Evolutionary conservation across 306 rosid species (phyloP), one percentile per base, ranked within the genome.

Genomic region (Prunus davidiana): DNA sequence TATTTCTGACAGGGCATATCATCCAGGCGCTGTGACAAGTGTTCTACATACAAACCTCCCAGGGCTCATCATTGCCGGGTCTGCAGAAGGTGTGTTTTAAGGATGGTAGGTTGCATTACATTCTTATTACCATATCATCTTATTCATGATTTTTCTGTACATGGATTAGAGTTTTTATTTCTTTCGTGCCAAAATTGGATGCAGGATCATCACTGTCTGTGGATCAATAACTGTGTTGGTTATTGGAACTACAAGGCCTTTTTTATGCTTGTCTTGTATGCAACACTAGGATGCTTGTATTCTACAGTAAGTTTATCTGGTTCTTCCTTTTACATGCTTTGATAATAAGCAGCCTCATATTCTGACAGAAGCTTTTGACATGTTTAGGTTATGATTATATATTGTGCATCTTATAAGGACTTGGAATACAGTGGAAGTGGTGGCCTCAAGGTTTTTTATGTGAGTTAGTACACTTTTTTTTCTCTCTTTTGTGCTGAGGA

Each of bases 21-120:
- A 69, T 52, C 56, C 47, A 89, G 66, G 87, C 86, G 57, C 45
- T 93, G 98, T 81, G 96, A 91, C 82, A 93, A 90, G 67, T 93
- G 97, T 71, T 83, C 79, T 73, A 86, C 73, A 2, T 86, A 78
- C 87, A 91, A 91, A 82, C 98, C 98, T 75, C 98, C 96, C 3
- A 87, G 96, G 90, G 82, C 98, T 72, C 98, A 93, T 83, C 98
- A 93, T 85, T 93, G 97, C 79, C 89, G 94, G 68, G 94, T 93
- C 46, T 93, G 97, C 84, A 83, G 91, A 84, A 93, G 85, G 83
- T 93, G 98, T 93, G 85, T 93, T 81, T 79, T 93, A 81, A 90
- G 88, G 83, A 93, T 91, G 98, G 98, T 93, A 90, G 84, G 93
- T 91, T 63, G 45, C 71, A 38, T 82, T 77, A 45, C 50, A 55